These are phyloP conservation scores for Fusarium kyushuense DNA, from an alignment of 2,329 filamentous ascomycete species.

Conservation along the genomic window DNA sequence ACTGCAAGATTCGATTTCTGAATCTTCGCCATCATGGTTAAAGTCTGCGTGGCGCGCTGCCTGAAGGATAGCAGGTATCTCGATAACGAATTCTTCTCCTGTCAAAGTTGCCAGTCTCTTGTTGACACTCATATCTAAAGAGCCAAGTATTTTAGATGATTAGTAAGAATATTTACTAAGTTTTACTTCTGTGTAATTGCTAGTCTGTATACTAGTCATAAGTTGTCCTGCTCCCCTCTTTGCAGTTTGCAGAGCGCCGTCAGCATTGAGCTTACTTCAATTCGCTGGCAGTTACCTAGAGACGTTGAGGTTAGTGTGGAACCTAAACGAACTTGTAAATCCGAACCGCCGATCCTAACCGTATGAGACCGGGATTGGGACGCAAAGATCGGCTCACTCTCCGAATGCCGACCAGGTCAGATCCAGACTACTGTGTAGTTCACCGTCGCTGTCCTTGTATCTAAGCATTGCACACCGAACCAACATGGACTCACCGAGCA, in stretches of 20 bases:
- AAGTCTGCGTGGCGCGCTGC: not conserved
- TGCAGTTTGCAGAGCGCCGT: not conserved
- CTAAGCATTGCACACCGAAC: slow-evolving; percentile 11
- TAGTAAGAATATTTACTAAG: too few relatives aligned
- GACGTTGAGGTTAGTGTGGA: not conserved
- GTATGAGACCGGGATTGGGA: not conserved
- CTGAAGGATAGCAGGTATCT: not conserved
- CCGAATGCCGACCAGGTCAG: not conserved
- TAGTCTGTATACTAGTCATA: not conserved
- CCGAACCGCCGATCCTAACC: not conserved
- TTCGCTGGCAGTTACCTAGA: not conserved
- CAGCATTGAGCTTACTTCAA: not conserved
- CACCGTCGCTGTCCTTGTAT: not conserved
- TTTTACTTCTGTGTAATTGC: accelerated
- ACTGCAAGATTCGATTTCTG: not conserved
- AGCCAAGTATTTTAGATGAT: not conserved
- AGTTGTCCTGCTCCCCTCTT: not conserved
- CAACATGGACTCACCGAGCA: slow-evolving; percentile 19
- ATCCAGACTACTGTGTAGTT: not conserved
- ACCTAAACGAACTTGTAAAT: not conserved
- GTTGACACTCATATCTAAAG: not conserved
- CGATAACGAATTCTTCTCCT: not conserved
- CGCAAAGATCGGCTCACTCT: not conserved
- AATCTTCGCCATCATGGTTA: not conserved
- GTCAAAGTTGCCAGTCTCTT: not conserved